A percentile compares a stretch with the other conserved stretches of the same genome.
phyloP scores from a whole-genome alignment of 805 yeast genomes.

The Soucietia sequanensis region DNA sequence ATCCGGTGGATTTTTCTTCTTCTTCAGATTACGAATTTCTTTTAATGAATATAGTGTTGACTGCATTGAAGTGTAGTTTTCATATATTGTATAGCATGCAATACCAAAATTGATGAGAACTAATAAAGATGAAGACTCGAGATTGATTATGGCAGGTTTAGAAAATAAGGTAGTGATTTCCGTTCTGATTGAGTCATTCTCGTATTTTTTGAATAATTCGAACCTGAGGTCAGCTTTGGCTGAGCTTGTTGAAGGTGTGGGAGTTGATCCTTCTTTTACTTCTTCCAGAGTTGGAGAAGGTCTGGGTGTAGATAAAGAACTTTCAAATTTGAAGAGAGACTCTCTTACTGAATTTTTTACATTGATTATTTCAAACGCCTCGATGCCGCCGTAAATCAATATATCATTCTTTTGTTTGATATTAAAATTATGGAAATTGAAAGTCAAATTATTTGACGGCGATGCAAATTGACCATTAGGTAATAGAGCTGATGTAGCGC shows the following conservation, averaged over 20 bases:
- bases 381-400: conserved; percentile 49
- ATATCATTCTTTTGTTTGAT: conserved; percentile 43
- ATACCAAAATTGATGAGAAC: conserved; percentile 24
- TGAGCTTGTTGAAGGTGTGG: conserved; percentile 5
- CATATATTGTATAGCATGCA: conserved; percentile 20
- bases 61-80: conserved; percentile 14
- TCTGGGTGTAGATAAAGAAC: not conserved
- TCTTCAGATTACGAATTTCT: not conserved
- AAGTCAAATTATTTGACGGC: conserved; percentile 24
- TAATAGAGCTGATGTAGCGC: conserved; percentile 47
- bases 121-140: conserved; percentile 22
- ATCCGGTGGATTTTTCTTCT: not conserved
- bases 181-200: conserved; percentile 6
- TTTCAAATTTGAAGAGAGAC: conserved; percentile 26
- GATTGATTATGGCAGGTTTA: conserved; percentile 31
- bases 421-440: conserved; percentile 24
- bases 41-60: not conserved
- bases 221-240: conserved; percentile 51
- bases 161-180: conserved; percentile 45
- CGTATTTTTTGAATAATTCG: conserved; percentile 37
- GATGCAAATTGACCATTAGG: conserved; percentile 41
- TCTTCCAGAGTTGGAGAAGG: conserved; percentile 2
- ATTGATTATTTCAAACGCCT: conserved; percentile 26
- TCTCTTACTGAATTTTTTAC: conserved; percentile 14
- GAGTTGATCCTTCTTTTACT: conserved; percentile 3